phyloP scores from a whole-genome alignment of 2,329 filamentous ascomycete species.

The Phaeosphaeriaceae sp. region DNA sequence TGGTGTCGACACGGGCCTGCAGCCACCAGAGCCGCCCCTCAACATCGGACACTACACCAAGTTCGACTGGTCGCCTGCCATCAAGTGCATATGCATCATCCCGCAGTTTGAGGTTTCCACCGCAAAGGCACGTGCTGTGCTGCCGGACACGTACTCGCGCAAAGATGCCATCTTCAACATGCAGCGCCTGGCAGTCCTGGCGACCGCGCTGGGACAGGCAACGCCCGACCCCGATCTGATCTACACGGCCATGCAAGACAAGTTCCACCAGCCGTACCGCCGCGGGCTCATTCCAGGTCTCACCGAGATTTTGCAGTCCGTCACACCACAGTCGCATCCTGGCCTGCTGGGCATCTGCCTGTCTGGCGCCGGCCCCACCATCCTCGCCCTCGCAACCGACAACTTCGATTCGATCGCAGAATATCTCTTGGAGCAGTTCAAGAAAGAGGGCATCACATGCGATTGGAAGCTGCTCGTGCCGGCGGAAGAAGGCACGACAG shows the following conservation, averaged over 20 bases:
- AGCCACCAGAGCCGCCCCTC: slow-evolving; percentile 84
- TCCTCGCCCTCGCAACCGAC: slow-evolving; percentile 87
- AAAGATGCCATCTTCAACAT: slow-evolving; percentile 94
- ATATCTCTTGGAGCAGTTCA: slow-evolving; percentile 77
- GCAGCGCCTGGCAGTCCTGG: slow-evolving; percentile 89
- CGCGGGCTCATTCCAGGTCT: slow-evolving; percentile 90
- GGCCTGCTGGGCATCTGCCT: slow-evolving; percentile 93
- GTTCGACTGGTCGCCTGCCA: slow-evolving; percentile 91
- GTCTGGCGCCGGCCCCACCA: slow-evolving; percentile 93
- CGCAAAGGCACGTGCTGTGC: slow-evolving; percentile 83
- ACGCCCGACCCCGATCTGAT: slow-evolving; percentile 93
- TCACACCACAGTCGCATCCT: slow-evolving; percentile 85
- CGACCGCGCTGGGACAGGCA: slow-evolving; percentile 85
- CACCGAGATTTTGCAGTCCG: slow-evolving; percentile 86
- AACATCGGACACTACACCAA: slow-evolving; percentile 97
- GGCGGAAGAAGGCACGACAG: slow-evolving; percentile 71
- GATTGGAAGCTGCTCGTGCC: slow-evolving; percentile 88
- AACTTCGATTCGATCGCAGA: slow-evolving; percentile 88
- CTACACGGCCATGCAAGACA: slow-evolving; percentile 98
- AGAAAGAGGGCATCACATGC: slow-evolving; percentile 75
- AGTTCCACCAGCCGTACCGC: slow-evolving; percentile 95
- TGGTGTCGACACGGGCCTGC: slow-evolving; percentile 86
- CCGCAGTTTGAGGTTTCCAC: slow-evolving; percentile 97
- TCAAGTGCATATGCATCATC: slow-evolving; percentile 96
- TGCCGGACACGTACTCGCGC: slow-evolving; percentile 80